Conservation (phyloP, 2,329 filamentous ascomycete genomes). For the Ascochyta lentis region DNA sequence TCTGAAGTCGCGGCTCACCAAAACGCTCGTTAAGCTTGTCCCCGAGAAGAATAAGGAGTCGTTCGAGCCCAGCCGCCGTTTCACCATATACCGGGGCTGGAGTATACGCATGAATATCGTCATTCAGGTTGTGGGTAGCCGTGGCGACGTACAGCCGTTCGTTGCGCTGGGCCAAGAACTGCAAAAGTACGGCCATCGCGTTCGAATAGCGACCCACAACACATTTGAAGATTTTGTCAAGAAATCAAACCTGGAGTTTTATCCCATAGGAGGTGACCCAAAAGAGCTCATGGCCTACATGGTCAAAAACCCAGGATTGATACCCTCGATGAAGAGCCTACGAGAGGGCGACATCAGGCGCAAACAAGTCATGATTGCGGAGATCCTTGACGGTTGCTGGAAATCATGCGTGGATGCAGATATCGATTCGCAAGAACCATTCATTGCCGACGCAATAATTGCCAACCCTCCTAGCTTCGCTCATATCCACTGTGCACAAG, state of each 20-base stretch:
- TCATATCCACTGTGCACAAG: constrained; percentile 75
- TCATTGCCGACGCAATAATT: constrained; percentile 80
- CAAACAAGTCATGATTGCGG: constrained; percentile 33
- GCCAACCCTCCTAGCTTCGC: constrained; percentile 80
- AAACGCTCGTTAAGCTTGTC: constrained; percentile 28
- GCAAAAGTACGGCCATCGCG: constrained; percentile 35
- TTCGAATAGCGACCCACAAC: constrained; percentile 34
- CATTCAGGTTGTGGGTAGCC: constrained; percentile 62
- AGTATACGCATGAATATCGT: constrained; percentile 56
- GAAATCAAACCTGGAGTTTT: constrained; percentile 45
- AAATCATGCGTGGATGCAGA: constrained; percentile 46
- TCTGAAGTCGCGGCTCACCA: constrained; percentile 29
- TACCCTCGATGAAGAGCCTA: constrained; percentile 36
- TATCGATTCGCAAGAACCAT: constrained; percentile 59
- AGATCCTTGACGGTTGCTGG: constrained; percentile 44
- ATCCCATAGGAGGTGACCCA: constrained; percentile 41
- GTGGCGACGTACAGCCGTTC: constrained; percentile 66
- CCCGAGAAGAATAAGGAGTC: constrained; percentile 19
- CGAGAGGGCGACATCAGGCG: constrained; percentile 42
- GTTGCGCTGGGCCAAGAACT: constrained; percentile 62
- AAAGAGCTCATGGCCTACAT: constrained; percentile 57
- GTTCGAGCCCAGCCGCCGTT: constrained; percentile 10
- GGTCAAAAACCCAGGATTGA: constrained; percentile 56
- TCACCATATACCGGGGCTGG: constrained; percentile 8
- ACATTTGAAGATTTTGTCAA: constrained; percentile 21